Conservation (phyloP, 768 basidiomycete species). For the Amanita pseudoporphyria region DNA sequence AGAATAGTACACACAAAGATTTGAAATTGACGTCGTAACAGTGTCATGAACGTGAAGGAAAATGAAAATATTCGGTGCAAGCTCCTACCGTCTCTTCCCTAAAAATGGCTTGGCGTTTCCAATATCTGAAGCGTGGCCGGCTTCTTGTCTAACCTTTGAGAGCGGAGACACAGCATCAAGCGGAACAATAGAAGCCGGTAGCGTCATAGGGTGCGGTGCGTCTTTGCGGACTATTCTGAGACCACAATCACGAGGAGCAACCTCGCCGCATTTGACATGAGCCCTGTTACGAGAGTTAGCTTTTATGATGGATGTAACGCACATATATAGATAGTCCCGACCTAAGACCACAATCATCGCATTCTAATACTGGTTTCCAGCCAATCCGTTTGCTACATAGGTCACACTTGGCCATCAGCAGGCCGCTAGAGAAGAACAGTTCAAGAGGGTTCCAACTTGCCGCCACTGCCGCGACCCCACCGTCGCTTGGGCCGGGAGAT, state of each 20-base stretch:
- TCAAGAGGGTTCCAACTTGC: constrained; percentile 68
- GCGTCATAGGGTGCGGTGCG: constrained; percentile 13
- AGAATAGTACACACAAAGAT: no score
- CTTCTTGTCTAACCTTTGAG: constrained; percentile 30
- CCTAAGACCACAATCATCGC: constrained; percentile 83
- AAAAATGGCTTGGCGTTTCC: constrained; percentile 14
- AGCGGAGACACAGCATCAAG: constrained; percentile 26
- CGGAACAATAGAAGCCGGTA: constrained; percentile 11
- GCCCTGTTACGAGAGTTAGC: constrained; percentile 33
- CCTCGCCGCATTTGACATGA: constrained; percentile 83
- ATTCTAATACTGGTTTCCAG: constrained; percentile 78
- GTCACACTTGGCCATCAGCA: constrained; percentile 72
- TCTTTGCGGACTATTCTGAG: constrained; percentile 27
- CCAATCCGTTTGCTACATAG: constrained; percentile 76
- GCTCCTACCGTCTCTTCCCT: background rate
- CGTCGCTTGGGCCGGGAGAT: background rate
- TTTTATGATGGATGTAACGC: background rate
- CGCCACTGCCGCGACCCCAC: constrained; percentile 11
- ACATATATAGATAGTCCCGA: constrained; percentile 19
- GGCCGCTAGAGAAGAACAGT: constrained; percentile 64
- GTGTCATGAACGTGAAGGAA: background rate
- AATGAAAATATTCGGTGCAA: no score
- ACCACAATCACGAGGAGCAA: constrained; percentile 74
- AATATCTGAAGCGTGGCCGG: constrained; percentile 21
- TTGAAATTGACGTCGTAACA: background rate